Conservation (phyloP, 305 asterid species). For the Fraxinus latifolia region DNA sequence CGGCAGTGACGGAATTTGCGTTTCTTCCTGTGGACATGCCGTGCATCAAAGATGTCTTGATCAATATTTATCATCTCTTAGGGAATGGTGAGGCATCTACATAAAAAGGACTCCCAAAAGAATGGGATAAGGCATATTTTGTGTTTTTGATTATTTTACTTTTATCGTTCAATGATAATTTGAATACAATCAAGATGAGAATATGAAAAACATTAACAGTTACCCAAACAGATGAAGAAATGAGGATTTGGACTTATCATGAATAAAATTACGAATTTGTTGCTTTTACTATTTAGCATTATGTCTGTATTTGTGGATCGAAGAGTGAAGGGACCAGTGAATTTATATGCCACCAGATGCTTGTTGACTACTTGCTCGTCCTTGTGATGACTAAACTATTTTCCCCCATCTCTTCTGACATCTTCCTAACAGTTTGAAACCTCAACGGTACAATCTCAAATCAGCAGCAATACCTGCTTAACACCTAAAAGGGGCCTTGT, state of each 20-base stretch:
- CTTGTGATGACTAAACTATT: not conserved
- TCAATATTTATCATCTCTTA: slow-evolving; percentile 76
- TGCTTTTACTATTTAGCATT: not conserved
- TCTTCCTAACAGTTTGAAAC: not conserved
- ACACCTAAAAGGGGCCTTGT: not conserved
- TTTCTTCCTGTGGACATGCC: slow-evolving; percentile 97
- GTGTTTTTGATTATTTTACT: not conserved
- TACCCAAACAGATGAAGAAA: not conserved
- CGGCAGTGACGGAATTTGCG: slow-evolving; percentile 73
- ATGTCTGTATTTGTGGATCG: not conserved
- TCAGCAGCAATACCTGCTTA: not conserved
- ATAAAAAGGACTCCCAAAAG: not conserved
- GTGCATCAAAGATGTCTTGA: slow-evolving; percentile 96
- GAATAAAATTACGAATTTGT: not conserved
- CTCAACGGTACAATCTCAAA: not conserved
- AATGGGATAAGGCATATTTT: not conserved
- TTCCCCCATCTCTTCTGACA: not conserved
- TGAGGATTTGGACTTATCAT: not conserved
- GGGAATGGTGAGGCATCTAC: slow-evolving; percentile 61
- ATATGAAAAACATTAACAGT: not conserved
- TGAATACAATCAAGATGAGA: not conserved
- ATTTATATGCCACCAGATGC: not conserved
- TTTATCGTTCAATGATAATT: not conserved
- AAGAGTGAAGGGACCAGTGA: not conserved
- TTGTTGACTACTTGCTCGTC: not conserved